A percentile compares a stretch with the other conserved stretches of the same genome.
phyloP scores from a whole-genome alignment of 805 yeast genomes.

The Saturnispora besseyi region DNA sequence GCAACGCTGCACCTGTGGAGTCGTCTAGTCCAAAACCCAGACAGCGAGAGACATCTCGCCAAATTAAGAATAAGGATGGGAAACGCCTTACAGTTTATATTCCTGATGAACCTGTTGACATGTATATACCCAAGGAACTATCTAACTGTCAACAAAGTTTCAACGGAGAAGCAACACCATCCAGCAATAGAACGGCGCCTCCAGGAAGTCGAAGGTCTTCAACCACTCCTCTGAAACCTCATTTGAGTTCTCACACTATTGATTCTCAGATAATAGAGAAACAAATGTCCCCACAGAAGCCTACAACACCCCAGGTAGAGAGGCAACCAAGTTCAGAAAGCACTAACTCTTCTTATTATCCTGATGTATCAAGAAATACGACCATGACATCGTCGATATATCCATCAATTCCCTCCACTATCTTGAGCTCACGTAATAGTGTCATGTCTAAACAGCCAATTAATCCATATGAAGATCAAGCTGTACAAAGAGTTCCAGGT shows the following conservation, averaged over 20 bases:
- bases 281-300: background rate
- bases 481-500: background rate
- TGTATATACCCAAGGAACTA: background rate
- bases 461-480: background rate
- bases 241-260: background rate
- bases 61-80: constrained; percentile 1
- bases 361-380: background rate
- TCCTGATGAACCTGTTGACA: constrained; percentile 2
- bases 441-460: constrained; percentile 2
- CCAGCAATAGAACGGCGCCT: background rate
- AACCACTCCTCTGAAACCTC: background rate
- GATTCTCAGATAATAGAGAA: background rate
- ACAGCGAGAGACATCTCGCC: background rate
- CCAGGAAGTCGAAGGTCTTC: background rate
- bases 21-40: background rate
- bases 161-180: background rate
- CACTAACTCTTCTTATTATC: constrained; percentile 9
- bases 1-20: background rate
- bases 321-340: constrained; percentile 3
- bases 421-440: background rate
- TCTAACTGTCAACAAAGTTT: background rate
- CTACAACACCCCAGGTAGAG: too few relatives aligned
- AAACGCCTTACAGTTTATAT: constrained; percentile 7
- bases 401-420: background rate
- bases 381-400: constrained; percentile 6